These are phyloP conservation scores for Allomyces macrogynus DNA, from an alignment of 192 early-diverging fungal genomes.

Conservation along the genomic window DNA sequence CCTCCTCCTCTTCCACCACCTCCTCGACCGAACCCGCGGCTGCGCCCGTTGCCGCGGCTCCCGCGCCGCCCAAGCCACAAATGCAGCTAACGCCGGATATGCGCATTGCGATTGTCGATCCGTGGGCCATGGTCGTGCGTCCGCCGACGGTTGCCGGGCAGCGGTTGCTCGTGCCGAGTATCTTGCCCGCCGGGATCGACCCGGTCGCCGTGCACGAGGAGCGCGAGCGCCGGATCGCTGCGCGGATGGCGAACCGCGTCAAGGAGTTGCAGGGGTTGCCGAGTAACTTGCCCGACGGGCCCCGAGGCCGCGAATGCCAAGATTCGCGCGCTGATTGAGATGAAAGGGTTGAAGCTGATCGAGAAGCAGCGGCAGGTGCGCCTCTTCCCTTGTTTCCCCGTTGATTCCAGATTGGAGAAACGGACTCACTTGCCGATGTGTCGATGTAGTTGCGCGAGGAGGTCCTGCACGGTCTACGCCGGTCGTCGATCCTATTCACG, in stretches of 20 bases:
- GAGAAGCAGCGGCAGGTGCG: conserved; percentile 49
- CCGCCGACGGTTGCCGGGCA: conserved; percentile 12
- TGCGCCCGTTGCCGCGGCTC: neutral
- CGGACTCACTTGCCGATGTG: neutral
- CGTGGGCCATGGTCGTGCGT: neutral
- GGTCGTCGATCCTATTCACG: conserved; percentile 57
- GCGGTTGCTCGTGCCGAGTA: conserved; percentile 45
- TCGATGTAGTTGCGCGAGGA: conserved; percentile 38
- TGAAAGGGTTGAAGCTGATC: conserved; percentile 62
- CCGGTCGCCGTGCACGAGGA: conserved; percentile 48
- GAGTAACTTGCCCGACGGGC: conserved; percentile 27
- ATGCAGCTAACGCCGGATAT: neutral
- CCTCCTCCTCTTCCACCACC: neutral
- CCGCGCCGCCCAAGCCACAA: neutral
- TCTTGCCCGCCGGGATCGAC: conserved; percentile 59
- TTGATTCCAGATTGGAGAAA: too few relatives aligned
- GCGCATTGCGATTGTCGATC: conserved; percentile 1
- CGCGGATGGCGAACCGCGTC: conserved; percentile 57
- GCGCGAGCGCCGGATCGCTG: conserved; percentile 49
- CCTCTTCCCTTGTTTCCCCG: neutral
- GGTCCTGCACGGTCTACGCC: conserved; percentile 47
- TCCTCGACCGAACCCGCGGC: neutral
- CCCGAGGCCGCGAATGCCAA: conserved; percentile 31
- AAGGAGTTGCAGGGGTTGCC: conserved; percentile 50
- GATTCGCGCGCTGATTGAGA: conserved; percentile 62